Percentiles rank a stretch among this genome's conserved stretches.
These are phyloP conservation scores for Diaporthe australafricana DNA, from an alignment of 2,329 filamentous ascomycete species.

Conservation along the genomic window DNA sequence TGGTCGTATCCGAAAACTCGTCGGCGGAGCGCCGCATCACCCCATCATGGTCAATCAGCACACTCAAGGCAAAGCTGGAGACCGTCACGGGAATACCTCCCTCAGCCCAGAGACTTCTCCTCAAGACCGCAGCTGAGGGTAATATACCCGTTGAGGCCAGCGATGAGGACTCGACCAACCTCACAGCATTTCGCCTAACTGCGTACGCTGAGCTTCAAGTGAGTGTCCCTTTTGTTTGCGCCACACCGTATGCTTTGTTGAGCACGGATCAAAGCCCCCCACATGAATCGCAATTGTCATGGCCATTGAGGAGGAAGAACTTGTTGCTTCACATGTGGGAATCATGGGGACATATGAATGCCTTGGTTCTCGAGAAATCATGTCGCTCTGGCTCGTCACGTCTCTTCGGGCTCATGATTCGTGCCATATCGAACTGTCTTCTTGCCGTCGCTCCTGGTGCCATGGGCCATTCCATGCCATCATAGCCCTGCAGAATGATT, in stretches of 20 bases:
- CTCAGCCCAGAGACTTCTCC: slow-evolving; percentile 77
- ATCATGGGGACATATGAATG: not conserved
- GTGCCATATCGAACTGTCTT: not conserved
- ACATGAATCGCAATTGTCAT: not conserved
- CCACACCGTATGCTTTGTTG: not conserved
- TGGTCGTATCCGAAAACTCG: slow-evolving; percentile 80
- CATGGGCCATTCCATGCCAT: not conserved
- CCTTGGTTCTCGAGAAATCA: not conserved
- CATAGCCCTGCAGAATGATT: no score
- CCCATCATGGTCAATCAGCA: slow-evolving; percentile 88
- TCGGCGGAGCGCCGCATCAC: slow-evolving; percentile 91
- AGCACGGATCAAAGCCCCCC: not conserved
- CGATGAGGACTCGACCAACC: slow-evolving; percentile 77
- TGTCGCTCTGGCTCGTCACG: not conserved
- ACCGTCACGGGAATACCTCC: slow-evolving; percentile 93
- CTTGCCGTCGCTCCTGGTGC: not conserved
- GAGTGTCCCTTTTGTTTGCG: slow-evolving; percentile 55
- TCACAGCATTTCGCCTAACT: slow-evolving; percentile 74
- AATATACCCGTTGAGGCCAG: slow-evolving; percentile 74
- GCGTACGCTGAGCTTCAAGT: slow-evolving; percentile 85
- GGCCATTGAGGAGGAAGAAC: not conserved
- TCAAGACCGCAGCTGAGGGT: slow-evolving; percentile 73
- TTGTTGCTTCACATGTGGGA: not conserved
- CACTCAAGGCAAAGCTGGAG: slow-evolving; percentile 89
- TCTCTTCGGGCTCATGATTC: not conserved